Percentiles rank a stretch among this genome's conserved stretches.
phyloP scores from a whole-genome alignment of 1,139 yeast species.

The Fermentozyma sake region DNA sequence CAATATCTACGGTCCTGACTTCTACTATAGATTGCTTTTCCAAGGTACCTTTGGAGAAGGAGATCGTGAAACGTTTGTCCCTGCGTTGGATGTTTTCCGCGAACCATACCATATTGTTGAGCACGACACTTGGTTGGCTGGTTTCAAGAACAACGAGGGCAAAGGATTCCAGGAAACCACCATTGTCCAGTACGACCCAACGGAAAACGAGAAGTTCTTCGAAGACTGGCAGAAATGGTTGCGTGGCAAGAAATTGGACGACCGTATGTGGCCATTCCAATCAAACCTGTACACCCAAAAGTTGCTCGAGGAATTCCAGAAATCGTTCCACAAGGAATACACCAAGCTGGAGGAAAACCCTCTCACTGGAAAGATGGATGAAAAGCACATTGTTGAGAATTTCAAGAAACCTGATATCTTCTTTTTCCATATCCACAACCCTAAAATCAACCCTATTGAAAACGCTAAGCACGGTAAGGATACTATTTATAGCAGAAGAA shows the following conservation, averaged over 20 bases:
- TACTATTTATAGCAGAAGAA: slow-evolving; percentile 18
- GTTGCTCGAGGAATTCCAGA: slow-evolving; percentile 18
- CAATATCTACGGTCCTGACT: slow-evolving; percentile 24
- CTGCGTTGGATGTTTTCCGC: slow-evolving; percentile 33
- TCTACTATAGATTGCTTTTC: slow-evolving; percentile 28
- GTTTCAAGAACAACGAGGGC: slow-evolving; percentile 15
- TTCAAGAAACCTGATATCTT: slow-evolving; percentile 21
- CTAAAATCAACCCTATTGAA: slow-evolving; percentile 33
- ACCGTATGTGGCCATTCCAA: slow-evolving; percentile 30
- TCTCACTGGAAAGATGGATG: slow-evolving; percentile 3
- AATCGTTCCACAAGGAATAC: not conserved
- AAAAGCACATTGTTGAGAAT: slow-evolving; percentile 2
- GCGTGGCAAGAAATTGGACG: slow-evolving; percentile 18
- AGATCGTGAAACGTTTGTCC: slow-evolving; percentile 37
- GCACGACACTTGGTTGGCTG: slow-evolving; percentile 21
- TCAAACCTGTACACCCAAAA: slow-evolving; percentile 20
- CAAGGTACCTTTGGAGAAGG: slow-evolving; percentile 39
- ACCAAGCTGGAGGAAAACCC: not conserved
- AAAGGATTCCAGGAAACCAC: slow-evolving; percentile 25
- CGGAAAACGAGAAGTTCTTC: slow-evolving; percentile 17
- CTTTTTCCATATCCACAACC: slow-evolving; percentile 42
- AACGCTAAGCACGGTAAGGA: slow-evolving; percentile 16
- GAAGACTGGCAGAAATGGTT: slow-evolving; percentile 29
- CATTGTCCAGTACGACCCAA: slow-evolving; percentile 32
- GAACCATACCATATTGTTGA: slow-evolving; percentile 30